Base-by-base conservation (phyloP, 2,329 filamentous ascomycete species). In the Malbranchea zuffiana region DNA sequence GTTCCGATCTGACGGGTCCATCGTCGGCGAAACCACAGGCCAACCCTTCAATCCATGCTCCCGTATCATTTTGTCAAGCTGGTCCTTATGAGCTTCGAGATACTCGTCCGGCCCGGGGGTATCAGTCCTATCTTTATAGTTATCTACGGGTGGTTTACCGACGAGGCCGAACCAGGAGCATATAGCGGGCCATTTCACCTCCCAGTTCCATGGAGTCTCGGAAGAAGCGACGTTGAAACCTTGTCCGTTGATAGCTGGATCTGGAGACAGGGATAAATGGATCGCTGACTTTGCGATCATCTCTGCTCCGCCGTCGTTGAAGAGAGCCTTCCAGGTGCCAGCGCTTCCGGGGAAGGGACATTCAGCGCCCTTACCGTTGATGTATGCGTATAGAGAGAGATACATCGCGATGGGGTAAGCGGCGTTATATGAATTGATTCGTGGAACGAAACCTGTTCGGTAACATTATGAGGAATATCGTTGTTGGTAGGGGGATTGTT, bases 231-330 rank as follows among this genome's bases (percentile, higher is more conserved):
- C 32, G 13, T 44, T 44, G 20, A 42, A 44, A 7, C 32, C 42
- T 24, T 44, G 26, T n/a, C 42, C 42, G n/a, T 35, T 44, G 6
- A 37, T 35, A n/a, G 19, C 12, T 8, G 16, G 19, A 6, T 26
- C 28, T 12, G 18, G 4, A 6, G 16, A 21, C n/a, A 42, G 20
- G 13, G 39, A 42, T 12, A 42, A 17, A 21, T 44, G 29, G 12
- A 44, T 44, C 2, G 35, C 33, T 3, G 35, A 23, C 27, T 44
- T 44, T n/a, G 39, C 36, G 18, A 44, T 42, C 39, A 44, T 39
- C 15, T 44, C 32, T 12, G 32, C 35, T 19, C 31, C 35, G 3
- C 34, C 32, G n/a, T 42, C 39, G 6, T 32, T 44, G 8, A 19
- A 35, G 3, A 39, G 17, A 8, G 35, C 32, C 11, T 42, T 42